Percentiles rank a stretch among this genome's conserved stretches.
Conservation (phyloP, 768 basidiomycete species). For the Suillus luteus region DNA sequence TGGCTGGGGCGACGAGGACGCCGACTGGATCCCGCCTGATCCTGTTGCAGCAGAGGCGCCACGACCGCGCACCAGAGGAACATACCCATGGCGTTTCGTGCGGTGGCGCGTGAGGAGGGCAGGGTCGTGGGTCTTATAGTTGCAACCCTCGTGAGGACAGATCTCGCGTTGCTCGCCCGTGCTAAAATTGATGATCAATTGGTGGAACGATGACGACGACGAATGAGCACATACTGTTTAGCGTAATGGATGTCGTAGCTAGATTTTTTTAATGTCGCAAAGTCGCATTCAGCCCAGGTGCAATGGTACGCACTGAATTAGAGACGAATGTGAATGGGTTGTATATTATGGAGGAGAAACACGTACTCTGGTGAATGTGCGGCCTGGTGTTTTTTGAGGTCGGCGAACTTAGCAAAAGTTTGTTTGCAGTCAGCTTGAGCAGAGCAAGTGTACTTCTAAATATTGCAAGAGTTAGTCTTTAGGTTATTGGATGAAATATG, state of each 20-base stretch:
- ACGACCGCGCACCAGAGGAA: slow-evolving; percentile 12
- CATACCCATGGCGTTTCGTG: slow-evolving; percentile 22
- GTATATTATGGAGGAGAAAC: too few species aligned
- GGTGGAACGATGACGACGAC: not conserved
- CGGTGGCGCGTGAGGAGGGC: slow-evolving; percentile 29
- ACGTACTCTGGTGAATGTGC: slow-evolving; percentile 3
- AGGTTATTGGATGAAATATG: not conserved
- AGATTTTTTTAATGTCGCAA: slow-evolving; percentile 22
- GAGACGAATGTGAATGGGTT: not conserved
- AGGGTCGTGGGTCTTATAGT: slow-evolving; percentile 24
- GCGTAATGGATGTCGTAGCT: slow-evolving; percentile 23
- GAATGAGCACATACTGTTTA: slow-evolving; percentile 19
- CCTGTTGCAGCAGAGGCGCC: not conserved
- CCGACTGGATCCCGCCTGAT: not conserved
- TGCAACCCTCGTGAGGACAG: not conserved
- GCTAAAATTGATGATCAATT: slow-evolving; percentile 13
- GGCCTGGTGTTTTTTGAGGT: slow-evolving; percentile 26
- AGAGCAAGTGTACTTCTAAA: slow-evolving; percentile 18
- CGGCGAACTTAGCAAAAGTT: slow-evolving; percentile 9
- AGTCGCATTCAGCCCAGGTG: slow-evolving; percentile 15
- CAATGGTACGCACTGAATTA: slow-evolving; percentile 22
- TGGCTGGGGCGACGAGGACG: too few species aligned
- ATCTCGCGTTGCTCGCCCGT: slow-evolving; percentile 20
- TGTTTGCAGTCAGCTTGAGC: slow-evolving; percentile 12
- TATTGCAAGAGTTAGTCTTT: not conserved